A percentile compares a stretch with the other conserved stretches of the same genome.
These are phyloP conservation scores for Chaetomium tenue DNA, from an alignment of 495 filamentous ascomycete genomes.

Conservation along the genomic window DNA sequence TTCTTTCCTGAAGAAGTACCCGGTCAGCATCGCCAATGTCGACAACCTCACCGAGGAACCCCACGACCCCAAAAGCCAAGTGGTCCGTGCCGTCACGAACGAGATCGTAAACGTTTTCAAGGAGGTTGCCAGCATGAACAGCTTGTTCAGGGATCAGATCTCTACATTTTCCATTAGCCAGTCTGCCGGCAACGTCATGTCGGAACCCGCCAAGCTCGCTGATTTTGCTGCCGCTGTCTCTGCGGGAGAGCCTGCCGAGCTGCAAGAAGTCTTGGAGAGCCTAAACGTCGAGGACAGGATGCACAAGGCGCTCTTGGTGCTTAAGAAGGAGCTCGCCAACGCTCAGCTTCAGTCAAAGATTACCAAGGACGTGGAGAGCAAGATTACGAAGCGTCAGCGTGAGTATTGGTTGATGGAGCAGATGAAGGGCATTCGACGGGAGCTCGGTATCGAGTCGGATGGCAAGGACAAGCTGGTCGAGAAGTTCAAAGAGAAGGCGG, in stretches of 20 bases:
- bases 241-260: slow-evolving; percentile 81
- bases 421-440: slow-evolving; percentile 97
- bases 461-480: slow-evolving; percentile 98
- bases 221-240: slow-evolving; percentile 97
- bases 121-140: slow-evolving; percentile 89
- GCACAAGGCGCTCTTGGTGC: slow-evolving; percentile 80
- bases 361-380: slow-evolving; percentile 93
- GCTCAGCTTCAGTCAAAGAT: slow-evolving; percentile 97
- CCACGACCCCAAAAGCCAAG: slow-evolving; percentile 79
- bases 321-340: slow-evolving; percentile 98
- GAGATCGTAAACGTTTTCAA: slow-evolving; percentile 99
- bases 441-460: slow-evolving; percentile 94
- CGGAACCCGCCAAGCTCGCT: slow-evolving; percentile 90
- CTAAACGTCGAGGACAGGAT: slow-evolving; percentile 87
- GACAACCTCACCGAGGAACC: slow-evolving; percentile 88
- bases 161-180: slow-evolving; percentile 95
- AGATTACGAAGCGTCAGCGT: slow-evolving; percentile 95
- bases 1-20: slow-evolving; percentile 84
- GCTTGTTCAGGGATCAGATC: slow-evolving; percentile 95
- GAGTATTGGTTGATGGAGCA: slow-evolving; percentile 99
- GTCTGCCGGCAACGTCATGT: slow-evolving; percentile 87
- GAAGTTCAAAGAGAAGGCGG: slow-evolving; percentile 92
- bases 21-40: slow-evolving; percentile 89
- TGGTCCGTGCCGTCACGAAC: slow-evolving; percentile 86
- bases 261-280: slow-evolving; percentile 89